These are phyloP conservation scores for Clonostachys sp. DNA, from an alignment of 2,329 filamentous ascomycete species.

Conservation along the genomic window DNA sequence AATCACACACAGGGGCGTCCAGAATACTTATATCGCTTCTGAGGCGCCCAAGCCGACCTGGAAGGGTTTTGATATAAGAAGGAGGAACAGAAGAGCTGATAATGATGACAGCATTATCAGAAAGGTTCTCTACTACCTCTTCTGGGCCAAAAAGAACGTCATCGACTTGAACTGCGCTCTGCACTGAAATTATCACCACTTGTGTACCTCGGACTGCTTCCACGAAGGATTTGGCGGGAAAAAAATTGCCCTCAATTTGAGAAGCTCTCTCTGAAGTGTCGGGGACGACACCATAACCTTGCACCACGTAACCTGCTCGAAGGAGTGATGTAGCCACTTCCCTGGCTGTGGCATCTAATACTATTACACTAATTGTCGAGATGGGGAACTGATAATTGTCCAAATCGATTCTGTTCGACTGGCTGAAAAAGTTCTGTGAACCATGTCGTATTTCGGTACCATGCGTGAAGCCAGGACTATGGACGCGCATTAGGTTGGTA, in stretches of 20 bases:
- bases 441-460: conserved; percentile 2
- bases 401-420: too few relatives aligned
- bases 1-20: conserved; percentile 30
- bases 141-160: conserved; percentile 21
- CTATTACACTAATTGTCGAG: conserved; percentile 24
- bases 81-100: conserved; percentile 29
- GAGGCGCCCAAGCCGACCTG: conserved; percentile 9
- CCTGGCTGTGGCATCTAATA: conserved; percentile 28
- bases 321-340: conserved; percentile 26
- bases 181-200: conserved; percentile 26
- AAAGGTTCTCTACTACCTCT: conserved; percentile 16
- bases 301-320: conserved; percentile 22
- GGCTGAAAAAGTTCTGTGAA: too few relatives aligned
- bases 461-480: not conserved
- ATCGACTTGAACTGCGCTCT: conserved; percentile 22
- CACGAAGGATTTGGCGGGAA: conserved; percentile 13
- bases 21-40: conserved; percentile 19
- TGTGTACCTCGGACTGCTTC: conserved; percentile 18
- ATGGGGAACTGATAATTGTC: conserved; percentile 1
- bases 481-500: conserved; percentile 2
- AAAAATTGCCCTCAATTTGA: conserved; percentile 10
- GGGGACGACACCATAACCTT: conserved; percentile 23
- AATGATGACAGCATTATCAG: conserved; percentile 19
- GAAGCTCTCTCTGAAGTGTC: conserved; percentile 20
- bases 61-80: conserved; percentile 13